Base-by-base conservation (phyloP, 805 yeast genomes). In the Wickerhamomyces pijperi region DNA sequence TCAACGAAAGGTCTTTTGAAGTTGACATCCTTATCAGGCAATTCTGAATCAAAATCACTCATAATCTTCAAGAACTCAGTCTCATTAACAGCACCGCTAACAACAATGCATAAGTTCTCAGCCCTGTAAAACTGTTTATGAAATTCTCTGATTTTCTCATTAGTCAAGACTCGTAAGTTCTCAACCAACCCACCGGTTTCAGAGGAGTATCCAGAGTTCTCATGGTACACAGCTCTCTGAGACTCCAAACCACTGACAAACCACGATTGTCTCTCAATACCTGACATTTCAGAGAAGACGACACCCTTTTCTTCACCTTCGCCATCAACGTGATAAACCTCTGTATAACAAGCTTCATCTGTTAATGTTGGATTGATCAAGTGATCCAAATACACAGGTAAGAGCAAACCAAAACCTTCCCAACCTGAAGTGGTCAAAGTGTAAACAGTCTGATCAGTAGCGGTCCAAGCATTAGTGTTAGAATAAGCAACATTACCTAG, bases 231-330 rank as follows among this genome's bases (percentile, higher is more conserved):
- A 0, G 71, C 51, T 50, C 78, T 70, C 52, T 78, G 83, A 44
- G 76, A 61, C 38, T 74, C 75, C 45, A 82, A 63, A 47, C 68
- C 72, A 2, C 80, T 55, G 12, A 79, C 61, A 46, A 81, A 82
- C 74, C 78, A 78, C 14, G 88, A 72, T 45, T 81, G 83, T 50
- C 75, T 75, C 58, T 87, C 95, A 41, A 82, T 78, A 20, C 87
- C 97, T 54, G 85, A 96, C 97, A 92, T 92, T 61, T 92, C 98
- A 39, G 94, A 81, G 56, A 82, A 92, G 3, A 92, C 97, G 23
- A 92, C 98, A 49, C 98, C 98, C 56, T 86, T 86, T 49, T 92
- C 98, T 46, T 81, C 76, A 25, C 83, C 95, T 8, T 75, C 70
- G 2, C 94, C 95, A 56, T 92, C 97, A 35, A 92, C 74, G 56